phyloP scores from a whole-genome alignment of 139 green algal species.

The Coelastrella sp. region DNA sequence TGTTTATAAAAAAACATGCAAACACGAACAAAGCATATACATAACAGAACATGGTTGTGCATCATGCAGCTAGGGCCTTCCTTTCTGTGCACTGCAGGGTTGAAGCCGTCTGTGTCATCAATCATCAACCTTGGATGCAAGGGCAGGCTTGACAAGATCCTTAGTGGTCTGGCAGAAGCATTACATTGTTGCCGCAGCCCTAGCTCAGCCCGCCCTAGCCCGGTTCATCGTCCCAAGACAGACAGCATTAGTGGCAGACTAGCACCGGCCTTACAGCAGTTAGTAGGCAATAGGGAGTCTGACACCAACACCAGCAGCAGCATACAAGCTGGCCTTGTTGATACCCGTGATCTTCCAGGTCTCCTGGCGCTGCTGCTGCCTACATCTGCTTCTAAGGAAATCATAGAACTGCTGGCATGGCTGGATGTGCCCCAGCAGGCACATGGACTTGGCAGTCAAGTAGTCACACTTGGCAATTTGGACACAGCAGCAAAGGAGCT shows the following conservation, averaged over 20 bases:
- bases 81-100: background rate
- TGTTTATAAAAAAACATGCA: no score
- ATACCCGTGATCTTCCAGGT: constrained; percentile 4
- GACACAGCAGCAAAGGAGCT: constrained; percentile 52
- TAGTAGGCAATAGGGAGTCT: background rate
- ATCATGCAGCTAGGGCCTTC: no score
- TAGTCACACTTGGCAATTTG: background rate
- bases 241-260: constrained; percentile 14
- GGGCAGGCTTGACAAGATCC: background rate
- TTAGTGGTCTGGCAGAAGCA: constrained; percentile 1
- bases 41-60: no score
- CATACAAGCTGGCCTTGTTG: background rate
- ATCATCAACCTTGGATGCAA: constrained; percentile 17
- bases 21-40: no score
- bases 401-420: constrained; percentile 24
- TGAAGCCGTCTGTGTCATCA: background rate
- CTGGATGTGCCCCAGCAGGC: constrained; percentile 57
- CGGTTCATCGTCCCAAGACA: background rate
- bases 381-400: background rate
- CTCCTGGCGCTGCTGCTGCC: constrained; percentile 20
- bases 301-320: constrained; percentile 5
- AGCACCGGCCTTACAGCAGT: constrained; percentile 16
- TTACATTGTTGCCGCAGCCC: background rate
- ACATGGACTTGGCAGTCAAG: constrained; percentile 56
- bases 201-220: background rate